Percentiles rank a stretch among this genome's conserved stretches.
Evolutionary conservation across 78 protist species (phyloP).

Genomic region (Emiliania huxleyi): DNA sequence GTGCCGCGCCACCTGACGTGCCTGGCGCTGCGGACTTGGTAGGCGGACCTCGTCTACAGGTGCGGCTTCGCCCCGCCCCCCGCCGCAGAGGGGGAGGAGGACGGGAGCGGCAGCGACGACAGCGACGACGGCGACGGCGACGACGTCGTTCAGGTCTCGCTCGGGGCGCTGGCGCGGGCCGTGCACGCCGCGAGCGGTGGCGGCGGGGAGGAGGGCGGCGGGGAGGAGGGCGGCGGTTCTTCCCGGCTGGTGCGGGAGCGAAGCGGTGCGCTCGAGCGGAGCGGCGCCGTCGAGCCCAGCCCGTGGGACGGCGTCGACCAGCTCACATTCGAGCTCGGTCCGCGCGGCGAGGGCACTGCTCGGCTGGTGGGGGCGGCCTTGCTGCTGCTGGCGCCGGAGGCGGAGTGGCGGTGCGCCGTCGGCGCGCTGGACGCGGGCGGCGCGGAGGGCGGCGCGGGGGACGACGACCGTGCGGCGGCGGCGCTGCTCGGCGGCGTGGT

Average conservation of each 20-base stretch:
- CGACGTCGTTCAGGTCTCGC: not conserved
- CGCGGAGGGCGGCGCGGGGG: not conserved
- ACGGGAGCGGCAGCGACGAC: too few species aligned
- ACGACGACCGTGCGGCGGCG: not conserved
- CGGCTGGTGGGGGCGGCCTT: not conserved
- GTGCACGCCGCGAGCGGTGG: not conserved
- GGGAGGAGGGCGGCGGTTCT: not conserved
- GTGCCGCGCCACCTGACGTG: too few species aligned
- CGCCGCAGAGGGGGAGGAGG: too few species aligned
- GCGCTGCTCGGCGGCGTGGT: not conserved
- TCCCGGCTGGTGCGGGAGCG: not conserved
- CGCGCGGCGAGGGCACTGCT: not conserved
- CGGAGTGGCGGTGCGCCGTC: not conserved
- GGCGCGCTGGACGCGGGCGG: not conserved
- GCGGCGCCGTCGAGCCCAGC: not conserved
- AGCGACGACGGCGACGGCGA: too few species aligned
- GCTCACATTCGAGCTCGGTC: not conserved
- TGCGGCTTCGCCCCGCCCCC: not conserved
- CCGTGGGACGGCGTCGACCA: constrained; percentile 1
- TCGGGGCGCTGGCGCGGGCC: not conserved
- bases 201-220: not conserved
- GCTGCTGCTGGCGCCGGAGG: not conserved
- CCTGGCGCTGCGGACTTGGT: too few species aligned
- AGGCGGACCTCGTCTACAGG: not conserved
- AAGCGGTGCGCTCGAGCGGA: too few species aligned